phyloP scores from a whole-genome alignment of 495 filamentous ascomycete species.

The Cladorrhinum samala region DNA sequence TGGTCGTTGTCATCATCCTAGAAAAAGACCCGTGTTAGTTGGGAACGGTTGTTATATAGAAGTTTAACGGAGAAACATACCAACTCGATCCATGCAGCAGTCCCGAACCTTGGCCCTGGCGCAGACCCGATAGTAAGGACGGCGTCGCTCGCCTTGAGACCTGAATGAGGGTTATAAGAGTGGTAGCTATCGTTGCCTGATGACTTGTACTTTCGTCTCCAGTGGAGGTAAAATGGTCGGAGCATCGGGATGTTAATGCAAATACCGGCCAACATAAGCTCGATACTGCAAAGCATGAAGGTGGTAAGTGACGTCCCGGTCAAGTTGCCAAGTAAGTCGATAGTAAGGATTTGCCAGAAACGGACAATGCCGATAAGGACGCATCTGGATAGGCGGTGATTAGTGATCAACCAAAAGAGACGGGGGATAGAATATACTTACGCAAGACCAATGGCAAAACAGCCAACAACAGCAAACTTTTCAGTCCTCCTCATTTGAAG shows the following conservation, averaged over 20 bases:
- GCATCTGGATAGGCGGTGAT: background rate
- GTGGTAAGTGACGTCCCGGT: slow-evolving; percentile 3
- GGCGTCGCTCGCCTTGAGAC: background rate
- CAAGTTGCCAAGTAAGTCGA: slow-evolving; percentile 1
- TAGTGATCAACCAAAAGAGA: too few species aligned
- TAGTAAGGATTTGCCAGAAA: background rate
- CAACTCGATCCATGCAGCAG: slow-evolving; percentile 3
- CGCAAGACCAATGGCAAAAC: slow-evolving; percentile 4
- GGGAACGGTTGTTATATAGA: background rate
- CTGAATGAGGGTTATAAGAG: background rate
- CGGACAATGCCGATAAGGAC: slow-evolving; percentile 1
- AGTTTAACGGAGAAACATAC: background rate
- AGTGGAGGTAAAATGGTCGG: background rate
- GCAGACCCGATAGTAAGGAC: background rate
- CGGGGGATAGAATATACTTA: background rate
- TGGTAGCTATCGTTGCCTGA: background rate
- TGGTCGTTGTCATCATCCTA: slow-evolving; percentile 2
- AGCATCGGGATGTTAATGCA: slow-evolving; percentile 4
- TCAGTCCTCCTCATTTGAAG: slow-evolving; percentile 3
- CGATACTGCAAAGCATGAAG: slow-evolving; percentile 2
- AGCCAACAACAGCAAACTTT: background rate
- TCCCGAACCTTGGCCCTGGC: background rate
- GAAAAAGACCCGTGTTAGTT: background rate
- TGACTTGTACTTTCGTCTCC: slow-evolving; percentile 2
- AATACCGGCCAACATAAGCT: slow-evolving; percentile 1